Evolutionary conservation across 2,329 filamentous ascomycete genomes (phyloP).

Genomic region (Leptographium radiaticola): DNA sequence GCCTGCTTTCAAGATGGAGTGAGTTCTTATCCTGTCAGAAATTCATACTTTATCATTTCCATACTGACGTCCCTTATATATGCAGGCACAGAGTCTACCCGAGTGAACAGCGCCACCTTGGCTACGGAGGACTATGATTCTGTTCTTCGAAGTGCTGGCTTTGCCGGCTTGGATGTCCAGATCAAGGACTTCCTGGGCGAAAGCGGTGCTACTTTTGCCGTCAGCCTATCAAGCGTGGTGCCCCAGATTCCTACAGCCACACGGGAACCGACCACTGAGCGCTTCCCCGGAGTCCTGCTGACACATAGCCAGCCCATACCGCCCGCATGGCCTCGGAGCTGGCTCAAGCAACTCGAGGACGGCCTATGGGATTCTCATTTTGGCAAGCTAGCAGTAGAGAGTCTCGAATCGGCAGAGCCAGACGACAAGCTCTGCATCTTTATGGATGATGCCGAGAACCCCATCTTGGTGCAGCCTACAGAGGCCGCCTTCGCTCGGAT

Average conservation of each 20-base stretch:
- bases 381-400: neutral
- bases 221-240: neutral
- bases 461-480: neutral
- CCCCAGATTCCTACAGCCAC: neutral
- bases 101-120: neutral
- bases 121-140: neutral
- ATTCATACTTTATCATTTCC: too few species aligned
- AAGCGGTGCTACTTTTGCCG: neutral
- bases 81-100: too few species aligned
- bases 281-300: neutral
- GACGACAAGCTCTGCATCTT: neutral
- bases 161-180: conserved; percentile 9
- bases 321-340: neutral
- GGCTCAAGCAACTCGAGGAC: neutral
- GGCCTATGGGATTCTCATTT: neutral
- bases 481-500: neutral
- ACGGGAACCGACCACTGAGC: neutral
- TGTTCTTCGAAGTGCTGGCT: conserved; percentile 2
- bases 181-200: neutral
- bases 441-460: neutral
- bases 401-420: neutral
- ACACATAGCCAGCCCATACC: neutral
- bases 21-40: neutral
- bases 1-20: neutral
- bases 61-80: neutral